A percentile compares a stretch with the other conserved stretches of the same genome.
Evolutionary conservation across 202 grass and related monocot genomes (phyloP).

Genomic region (Elaeis oleifera): DNA sequence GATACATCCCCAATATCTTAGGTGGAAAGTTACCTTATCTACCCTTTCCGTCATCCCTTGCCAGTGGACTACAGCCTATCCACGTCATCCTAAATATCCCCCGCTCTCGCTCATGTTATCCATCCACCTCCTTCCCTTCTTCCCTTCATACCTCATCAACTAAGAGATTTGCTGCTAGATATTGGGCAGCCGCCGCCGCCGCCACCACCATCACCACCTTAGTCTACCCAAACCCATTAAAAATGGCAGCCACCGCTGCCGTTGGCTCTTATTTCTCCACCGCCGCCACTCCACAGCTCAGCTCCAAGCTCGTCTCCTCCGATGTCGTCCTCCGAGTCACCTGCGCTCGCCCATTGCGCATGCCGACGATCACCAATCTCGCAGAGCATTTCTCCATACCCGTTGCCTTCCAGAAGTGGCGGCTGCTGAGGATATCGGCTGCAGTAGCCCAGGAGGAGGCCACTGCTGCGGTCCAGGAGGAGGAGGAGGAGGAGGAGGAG

Average conservation of each 20-base stretch:
- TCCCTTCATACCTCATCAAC: too few relatives aligned
- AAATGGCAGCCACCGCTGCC: constrained; percentile 21
- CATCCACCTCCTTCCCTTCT: too few relatives aligned
- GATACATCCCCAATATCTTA: too few relatives aligned
- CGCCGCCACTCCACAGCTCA: constrained; percentile 16
- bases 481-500: constrained; percentile 5
- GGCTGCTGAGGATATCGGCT: constrained; percentile 14
- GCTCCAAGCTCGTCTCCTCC: constrained; percentile 2
- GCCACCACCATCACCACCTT: neutral
- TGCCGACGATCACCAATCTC: constrained; percentile 3
- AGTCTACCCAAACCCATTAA: neutral
- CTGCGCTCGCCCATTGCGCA: constrained; percentile 24
- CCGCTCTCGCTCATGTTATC: too few relatives aligned
- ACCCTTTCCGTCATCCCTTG: too few relatives aligned
- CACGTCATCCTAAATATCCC: too few relatives aligned
- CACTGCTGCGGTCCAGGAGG: constrained; percentile 30
- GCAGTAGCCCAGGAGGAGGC: constrained; percentile 53
- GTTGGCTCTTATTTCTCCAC: constrained; percentile 38
- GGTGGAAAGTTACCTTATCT: too few relatives aligned
- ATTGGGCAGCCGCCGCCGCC: neutral
- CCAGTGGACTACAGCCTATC: too few relatives aligned
- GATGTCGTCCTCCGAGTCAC: constrained; percentile 18
- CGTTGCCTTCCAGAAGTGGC: neutral
- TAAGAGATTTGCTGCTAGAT: too few relatives aligned
- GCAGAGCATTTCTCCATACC: neutral